Evolutionary conservation across 495 filamentous ascomycete species (phyloP).

Genomic region (Penicillium cosmopolitanum): DNA sequence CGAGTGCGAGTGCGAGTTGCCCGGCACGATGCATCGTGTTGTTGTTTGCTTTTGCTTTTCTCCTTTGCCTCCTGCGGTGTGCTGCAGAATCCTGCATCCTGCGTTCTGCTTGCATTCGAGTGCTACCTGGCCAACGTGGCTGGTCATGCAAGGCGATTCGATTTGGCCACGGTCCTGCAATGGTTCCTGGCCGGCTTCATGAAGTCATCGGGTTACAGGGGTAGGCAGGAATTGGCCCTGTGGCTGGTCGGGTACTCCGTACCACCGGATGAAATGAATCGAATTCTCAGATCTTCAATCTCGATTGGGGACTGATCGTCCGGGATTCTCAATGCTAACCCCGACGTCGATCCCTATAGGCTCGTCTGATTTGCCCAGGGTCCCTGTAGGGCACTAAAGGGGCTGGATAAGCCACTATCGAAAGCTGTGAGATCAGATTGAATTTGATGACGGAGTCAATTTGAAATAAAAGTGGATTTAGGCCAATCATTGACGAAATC

Average conservation of each 20-base stretch:
- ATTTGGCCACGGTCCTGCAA: conserved; percentile 1
- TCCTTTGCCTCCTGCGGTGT: conserved; percentile 2
- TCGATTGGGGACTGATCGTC: conserved; percentile 22
- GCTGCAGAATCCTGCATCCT: neutral
- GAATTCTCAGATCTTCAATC: conserved; percentile 17
- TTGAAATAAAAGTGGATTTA: neutral
- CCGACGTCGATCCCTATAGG: conserved; percentile 20
- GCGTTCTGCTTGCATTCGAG: conserved; percentile 8
- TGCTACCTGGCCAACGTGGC: conserved; percentile 30
- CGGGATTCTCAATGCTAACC: conserved; percentile 2
- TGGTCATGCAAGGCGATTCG: neutral
- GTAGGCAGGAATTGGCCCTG: neutral
- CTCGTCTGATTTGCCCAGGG: conserved; percentile 13
- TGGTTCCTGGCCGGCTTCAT: conserved; percentile 21
- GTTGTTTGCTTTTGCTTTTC: conserved; percentile 3
- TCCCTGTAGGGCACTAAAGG: neutral
- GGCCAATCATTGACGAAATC: neutral
- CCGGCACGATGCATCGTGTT: conserved; percentile 6
- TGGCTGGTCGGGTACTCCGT: neutral
- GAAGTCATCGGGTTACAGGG: conserved; percentile 17
- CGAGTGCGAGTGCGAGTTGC: conserved; percentile 5
- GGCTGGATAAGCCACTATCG: conserved; percentile 7
- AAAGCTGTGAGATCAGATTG: conserved; percentile 8
- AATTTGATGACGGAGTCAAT: conserved; percentile 10
- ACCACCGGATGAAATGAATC: neutral